Evolutionary conservation across 768 basidiomycete genomes (phyloP).

Genomic region (Lentinula guzmanii): DNA sequence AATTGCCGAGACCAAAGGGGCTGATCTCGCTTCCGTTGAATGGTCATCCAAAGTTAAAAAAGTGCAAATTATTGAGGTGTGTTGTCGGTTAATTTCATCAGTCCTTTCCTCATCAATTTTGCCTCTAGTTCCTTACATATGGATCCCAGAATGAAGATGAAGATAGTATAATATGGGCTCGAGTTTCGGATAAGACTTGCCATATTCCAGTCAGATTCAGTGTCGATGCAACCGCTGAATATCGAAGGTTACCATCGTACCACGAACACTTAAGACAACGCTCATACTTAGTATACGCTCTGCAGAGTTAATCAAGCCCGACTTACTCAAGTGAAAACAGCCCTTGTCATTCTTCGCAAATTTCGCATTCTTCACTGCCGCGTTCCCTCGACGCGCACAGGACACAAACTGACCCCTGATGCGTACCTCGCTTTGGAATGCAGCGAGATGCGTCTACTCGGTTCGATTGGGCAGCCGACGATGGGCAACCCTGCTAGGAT

Average conservation of each 20-base stretch:
- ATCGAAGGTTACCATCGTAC: neutral
- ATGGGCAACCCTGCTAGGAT: neutral
- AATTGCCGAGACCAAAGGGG: neutral
- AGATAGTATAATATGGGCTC: neutral
- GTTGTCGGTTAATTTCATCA: neutral
- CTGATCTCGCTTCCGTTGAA: neutral
- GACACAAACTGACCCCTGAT: neutral
- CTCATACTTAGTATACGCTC: too few species aligned
- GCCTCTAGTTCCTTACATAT: conserved; percentile 1
- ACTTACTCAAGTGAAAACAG: neutral
- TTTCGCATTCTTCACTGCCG: neutral
- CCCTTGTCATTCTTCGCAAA: neutral
- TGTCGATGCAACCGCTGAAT: neutral
- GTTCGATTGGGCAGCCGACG: neutral
- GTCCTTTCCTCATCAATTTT: neutral
- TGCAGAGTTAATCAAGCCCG: neutral
- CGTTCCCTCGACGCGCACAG: neutral
- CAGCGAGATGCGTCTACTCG: neutral
- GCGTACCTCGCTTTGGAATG: conserved; percentile 2
- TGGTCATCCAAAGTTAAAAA: neutral
- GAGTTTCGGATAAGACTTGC: neutral
- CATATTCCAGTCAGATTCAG: conserved; percentile 1
- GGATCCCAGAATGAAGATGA: neutral
- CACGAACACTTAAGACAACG: neutral
- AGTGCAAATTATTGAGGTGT: conserved; percentile 2